Conservation (phyloP, 2,329 filamentous ascomycete genomes). For the Cadophora luteo-olivacea region DNA sequence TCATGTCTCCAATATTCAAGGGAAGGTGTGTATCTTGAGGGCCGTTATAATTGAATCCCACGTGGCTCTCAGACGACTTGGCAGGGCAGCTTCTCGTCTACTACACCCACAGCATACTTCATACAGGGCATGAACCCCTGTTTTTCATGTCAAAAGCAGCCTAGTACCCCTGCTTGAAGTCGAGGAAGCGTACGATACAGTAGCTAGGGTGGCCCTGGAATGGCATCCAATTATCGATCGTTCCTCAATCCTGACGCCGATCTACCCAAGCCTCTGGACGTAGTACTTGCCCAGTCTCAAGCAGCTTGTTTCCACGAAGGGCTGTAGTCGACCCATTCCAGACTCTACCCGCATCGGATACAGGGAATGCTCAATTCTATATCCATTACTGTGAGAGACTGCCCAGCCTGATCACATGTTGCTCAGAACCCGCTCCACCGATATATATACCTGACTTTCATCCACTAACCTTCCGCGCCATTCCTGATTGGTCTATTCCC, state of each 20-base stretch:
- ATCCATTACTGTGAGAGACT: not conserved
- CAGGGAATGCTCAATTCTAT: not conserved
- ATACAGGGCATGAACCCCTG: not conserved
- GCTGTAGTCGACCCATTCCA: not conserved
- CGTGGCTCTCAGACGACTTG: not conserved
- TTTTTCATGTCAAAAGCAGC: not conserved
- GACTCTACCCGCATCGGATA: not conserved
- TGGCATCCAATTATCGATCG: not conserved
- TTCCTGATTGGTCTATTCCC: not conserved
- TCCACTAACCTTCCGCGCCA: too few relatives aligned
- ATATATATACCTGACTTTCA: too few relatives aligned
- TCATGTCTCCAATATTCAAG: not conserved
- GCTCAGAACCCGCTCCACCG: too few relatives aligned
- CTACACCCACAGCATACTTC: not conserved
- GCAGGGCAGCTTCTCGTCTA: not conserved
- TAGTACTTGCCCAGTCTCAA: not conserved
- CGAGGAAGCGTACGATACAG: not conserved
- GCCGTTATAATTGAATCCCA: not conserved
- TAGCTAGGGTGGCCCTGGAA: conserved; percentile 1
- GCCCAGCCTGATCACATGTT: not conserved
- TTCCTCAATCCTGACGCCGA: not conserved
- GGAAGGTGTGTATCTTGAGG: not conserved
- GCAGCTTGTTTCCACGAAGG: not conserved
- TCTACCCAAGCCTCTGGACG: not conserved
- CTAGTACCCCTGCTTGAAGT: not conserved